Conservation (phyloP, 176 grass and related monocot species). For the Musa schizocarpa region DNA sequence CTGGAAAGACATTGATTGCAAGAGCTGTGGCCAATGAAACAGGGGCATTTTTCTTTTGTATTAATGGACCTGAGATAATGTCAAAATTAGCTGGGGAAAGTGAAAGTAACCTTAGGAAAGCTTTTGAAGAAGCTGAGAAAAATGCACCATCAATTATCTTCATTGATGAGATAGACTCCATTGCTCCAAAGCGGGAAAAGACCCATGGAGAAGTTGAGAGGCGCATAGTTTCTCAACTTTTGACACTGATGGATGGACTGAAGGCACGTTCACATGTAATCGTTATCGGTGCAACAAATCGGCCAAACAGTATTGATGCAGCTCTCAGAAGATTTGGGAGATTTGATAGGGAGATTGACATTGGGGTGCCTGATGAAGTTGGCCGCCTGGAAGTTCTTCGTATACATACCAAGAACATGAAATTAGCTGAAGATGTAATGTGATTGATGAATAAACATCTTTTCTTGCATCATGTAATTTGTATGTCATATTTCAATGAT, state of each 20-base stretch:
- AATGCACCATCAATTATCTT: slow-evolving; percentile 25
- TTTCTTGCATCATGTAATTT: not conserved
- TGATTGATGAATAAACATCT: not conserved
- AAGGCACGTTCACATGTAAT: slow-evolving; percentile 32
- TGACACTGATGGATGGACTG: slow-evolving; percentile 50
- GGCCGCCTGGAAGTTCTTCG: slow-evolving; percentile 52
- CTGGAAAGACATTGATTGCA: slow-evolving; percentile 2
- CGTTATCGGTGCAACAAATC: slow-evolving; percentile 48
- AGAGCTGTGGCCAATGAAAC: slow-evolving; percentile 11
- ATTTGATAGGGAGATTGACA: slow-evolving; percentile 47
- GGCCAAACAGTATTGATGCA: slow-evolving; percentile 40
- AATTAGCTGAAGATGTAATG: slow-evolving; percentile 21
- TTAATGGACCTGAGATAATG: slow-evolving; percentile 4
- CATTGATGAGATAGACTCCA: slow-evolving; percentile 55
- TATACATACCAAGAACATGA: slow-evolving; percentile 46
- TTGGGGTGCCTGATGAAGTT: slow-evolving; percentile 43
- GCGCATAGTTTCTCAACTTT: slow-evolving; percentile 43
- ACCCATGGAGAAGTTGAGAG: slow-evolving; percentile 46
- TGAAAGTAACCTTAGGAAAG: slow-evolving; percentile 13
- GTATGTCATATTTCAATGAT: not conserved
- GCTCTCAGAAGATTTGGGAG: slow-evolving; percentile 41
- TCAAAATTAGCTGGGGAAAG: slow-evolving; percentile 11
- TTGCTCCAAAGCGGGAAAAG: slow-evolving; percentile 46
- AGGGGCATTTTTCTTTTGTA: slow-evolving; percentile 13
- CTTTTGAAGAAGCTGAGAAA: slow-evolving; percentile 13